A percentile compares a stretch with the other conserved stretches of the same genome.
phyloP scores from a whole-genome alignment of 1,284 basidiomycete genomes.

The Lignosus rhinocerotis region DNA sequence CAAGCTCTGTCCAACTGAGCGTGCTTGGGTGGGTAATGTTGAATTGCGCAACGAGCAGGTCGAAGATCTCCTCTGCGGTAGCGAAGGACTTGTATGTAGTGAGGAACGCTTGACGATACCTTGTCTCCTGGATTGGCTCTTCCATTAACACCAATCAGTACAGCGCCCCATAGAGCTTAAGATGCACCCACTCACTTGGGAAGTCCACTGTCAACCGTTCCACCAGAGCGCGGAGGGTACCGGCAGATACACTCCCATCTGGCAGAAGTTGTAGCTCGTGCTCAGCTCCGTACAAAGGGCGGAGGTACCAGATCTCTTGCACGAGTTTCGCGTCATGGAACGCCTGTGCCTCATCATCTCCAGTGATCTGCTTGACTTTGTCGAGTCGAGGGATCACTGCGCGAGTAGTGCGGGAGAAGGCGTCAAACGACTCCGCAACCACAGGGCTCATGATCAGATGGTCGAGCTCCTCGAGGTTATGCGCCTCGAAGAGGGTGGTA shows the following conservation, averaged over 20 bases:
- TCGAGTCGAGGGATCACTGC: conserved; percentile 27
- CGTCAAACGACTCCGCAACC: conserved; percentile 28
- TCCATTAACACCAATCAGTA: background rate
- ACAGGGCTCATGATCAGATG: conserved; percentile 35
- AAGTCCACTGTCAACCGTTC: conserved; percentile 66
- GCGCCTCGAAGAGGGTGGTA: conserved; percentile 42
- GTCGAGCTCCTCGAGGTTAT: conserved; percentile 38
- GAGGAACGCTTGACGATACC: conserved; percentile 69
- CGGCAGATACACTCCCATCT: conserved; percentile 62
- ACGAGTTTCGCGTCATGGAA: conserved; percentile 38
- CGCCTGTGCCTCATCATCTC: conserved; percentile 46
- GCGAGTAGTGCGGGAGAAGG: conserved; percentile 20
- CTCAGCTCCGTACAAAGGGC: conserved; percentile 49
- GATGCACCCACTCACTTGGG: conserved; percentile 42
- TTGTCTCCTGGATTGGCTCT: conserved; percentile 47
- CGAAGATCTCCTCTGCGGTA: conserved; percentile 65
- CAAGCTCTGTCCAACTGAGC: conserved; percentile 51
- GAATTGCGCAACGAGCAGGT: conserved; percentile 66
- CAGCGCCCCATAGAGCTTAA: background rate
- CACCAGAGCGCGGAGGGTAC: conserved; percentile 69
- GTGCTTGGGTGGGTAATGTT: conserved; percentile 53
- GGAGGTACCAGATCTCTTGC: conserved; percentile 58
- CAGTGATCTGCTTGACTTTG: conserved; percentile 45
- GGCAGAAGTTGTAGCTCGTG: conserved; percentile 58
- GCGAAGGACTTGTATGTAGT: conserved; percentile 82